These are phyloP conservation scores for Heliamphora exappendiculata DNA, from an alignment of 148 eudicot species.

Conservation along the genomic window DNA sequence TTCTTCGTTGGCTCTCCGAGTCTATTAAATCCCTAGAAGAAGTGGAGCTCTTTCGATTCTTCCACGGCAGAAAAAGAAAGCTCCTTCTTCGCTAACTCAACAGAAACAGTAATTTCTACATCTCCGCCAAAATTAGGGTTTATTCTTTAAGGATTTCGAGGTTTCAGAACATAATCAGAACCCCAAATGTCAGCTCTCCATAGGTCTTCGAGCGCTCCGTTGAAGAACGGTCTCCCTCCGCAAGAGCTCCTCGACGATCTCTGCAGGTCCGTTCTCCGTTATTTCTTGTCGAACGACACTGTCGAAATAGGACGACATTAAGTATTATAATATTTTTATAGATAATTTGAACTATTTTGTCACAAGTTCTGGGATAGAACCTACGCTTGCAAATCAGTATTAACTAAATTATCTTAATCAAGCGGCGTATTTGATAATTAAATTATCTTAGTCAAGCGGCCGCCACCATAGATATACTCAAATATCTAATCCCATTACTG, in stretches of 20 bases:
- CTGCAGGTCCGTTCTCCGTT: slow-evolving; percentile 56
- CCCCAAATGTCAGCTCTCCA: slow-evolving; percentile 54
- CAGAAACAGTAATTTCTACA: neutral
- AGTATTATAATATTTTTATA: neutral
- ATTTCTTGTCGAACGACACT: neutral
- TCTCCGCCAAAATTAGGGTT: slow-evolving; percentile 1
- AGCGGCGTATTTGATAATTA: no score
- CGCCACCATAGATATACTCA: no score
- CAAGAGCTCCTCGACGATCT: slow-evolving; percentile 98
- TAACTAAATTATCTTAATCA: no score
- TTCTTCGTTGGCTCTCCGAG: no score
- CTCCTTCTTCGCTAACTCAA: neutral
- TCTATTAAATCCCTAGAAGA: no score
- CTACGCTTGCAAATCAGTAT: no score
- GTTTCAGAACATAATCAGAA: neutral
- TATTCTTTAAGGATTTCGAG: neutral
- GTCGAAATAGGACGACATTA: neutral
- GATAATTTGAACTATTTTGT: no score
- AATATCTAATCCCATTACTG: no score
- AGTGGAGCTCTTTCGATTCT: neutral
- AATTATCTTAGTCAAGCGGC: no score
- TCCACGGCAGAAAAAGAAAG: neutral
- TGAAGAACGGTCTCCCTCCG: slow-evolving; percentile 77
- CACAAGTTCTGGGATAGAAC: no score
- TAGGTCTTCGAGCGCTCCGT: slow-evolving; percentile 65